Evolutionary conservation across 495 filamentous ascomycete species (phyloP), one percentile per base, ranked within the genome.

Genomic region (Penicillium dipodomyicola): DNA sequence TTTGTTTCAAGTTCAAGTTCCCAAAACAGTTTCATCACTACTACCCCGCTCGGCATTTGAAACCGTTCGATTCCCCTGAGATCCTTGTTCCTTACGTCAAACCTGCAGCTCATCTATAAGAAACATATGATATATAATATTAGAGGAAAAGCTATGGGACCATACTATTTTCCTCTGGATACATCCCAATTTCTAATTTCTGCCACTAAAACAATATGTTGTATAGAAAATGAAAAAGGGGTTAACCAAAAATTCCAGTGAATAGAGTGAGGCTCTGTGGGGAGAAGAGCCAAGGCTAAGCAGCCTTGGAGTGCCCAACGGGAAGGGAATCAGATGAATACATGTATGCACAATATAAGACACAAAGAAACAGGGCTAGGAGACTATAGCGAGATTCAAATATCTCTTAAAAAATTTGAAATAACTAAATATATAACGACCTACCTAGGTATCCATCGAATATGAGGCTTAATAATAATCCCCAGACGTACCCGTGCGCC

Each of bases 391-490:
- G 35, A 17, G n/a, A 9, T 39, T 39, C 35, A 39, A 7, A 37
- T 37, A n/a, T 15, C 4, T 33, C 14, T 9, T 0, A 17, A n/a
- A n/a, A n/a, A 17, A 39, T 17, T 6, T 2, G 7, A 39, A 17
- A 39, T n/a, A 8, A n/a, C 5, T 17, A 39, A 17, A 17, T 39
- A 39, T 39, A n/a, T 17, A 17, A n/a, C n/a, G n/a, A n/a, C n/a
- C n/a, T n/a, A n/a, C n/a, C n/a, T n/a, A n/a, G n/a, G n/a, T n/a
- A 15, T 5, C 5, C 12, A 17, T 27, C 10, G 2, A 47, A 48
- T 20, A 14, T 48, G 29, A 54, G 37, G 55, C 55, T 49, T 49
- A 57, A 57, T 51, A 51, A 51, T 51, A 19, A 42, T 42, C 5
- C 37, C 30, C 48, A 30, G 35, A n/a, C 23, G 39, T 10, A 54